These are phyloP conservation scores for Athelia psychrophila DNA, from an alignment of 1,284 basidiomycete genomes.

Conservation along the genomic window DNA sequence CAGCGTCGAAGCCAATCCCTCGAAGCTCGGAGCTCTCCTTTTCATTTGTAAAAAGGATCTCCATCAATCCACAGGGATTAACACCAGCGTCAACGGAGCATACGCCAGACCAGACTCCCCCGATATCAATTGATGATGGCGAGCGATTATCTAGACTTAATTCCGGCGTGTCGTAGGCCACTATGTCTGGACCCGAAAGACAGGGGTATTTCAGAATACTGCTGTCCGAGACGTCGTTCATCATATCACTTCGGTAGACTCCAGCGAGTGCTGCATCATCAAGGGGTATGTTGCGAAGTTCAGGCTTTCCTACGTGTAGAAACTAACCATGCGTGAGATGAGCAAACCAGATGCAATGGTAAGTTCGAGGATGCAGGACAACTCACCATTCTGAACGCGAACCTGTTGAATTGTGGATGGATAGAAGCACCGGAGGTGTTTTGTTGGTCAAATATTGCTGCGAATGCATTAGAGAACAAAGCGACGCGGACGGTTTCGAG, in stretches of 20 bases:
- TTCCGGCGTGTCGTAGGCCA: no score
- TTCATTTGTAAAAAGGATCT: no score
- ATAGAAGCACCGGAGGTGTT: not conserved
- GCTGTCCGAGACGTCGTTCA: not conserved
- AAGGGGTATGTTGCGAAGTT: not conserved
- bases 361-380: not conserved
- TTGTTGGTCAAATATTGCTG: slow-evolving; percentile 1
- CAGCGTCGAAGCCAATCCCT: no score
- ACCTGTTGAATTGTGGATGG: not conserved
- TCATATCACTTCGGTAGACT: not conserved
- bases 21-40: no score
- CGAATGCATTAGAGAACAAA: not conserved
- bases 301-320: not conserved
- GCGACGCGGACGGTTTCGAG: not conserved
- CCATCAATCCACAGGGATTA: no score
- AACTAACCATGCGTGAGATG: not conserved
- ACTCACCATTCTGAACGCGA: not conserved
- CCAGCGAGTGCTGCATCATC: not conserved
- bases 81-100: no score
- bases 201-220: not conserved
- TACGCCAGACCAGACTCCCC: no score
- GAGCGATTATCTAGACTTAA: no score
- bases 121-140: no score
- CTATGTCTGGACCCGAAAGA: no score
- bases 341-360: not conserved